Evolutionary conservation across 1,139 yeast genomes (phyloP).

Genomic region (Arxiozyma slooffiae): DNA sequence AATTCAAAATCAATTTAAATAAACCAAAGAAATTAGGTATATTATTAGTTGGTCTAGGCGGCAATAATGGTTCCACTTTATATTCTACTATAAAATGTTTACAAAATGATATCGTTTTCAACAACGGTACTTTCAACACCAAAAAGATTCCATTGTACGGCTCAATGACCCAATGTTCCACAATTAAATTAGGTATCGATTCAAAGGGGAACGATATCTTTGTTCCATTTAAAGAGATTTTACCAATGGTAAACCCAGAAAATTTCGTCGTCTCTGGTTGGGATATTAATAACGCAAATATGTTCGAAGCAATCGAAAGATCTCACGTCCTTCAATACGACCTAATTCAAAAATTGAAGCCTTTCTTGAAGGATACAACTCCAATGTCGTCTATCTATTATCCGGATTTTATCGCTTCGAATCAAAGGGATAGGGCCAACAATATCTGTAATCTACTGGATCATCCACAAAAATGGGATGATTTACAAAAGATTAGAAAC

Average conservation of each 20-base stretch:
- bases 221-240: conserved; percentile 82
- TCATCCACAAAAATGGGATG: conserved; percentile 67
- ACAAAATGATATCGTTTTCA: conserved; percentile 66
- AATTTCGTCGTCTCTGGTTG: conserved; percentile 89
- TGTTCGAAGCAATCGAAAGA: conserved; percentile 74
- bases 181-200: conserved; percentile 84
- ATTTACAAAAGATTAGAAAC: conserved; percentile 75
- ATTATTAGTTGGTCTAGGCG: conserved; percentile 89
- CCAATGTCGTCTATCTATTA: conserved; percentile 86
- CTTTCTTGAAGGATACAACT: conserved; percentile 49
- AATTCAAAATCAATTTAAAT: conserved; percentile 74
- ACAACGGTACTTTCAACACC: conserved; percentile 62
- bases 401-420: conserved; percentile 94
- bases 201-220: conserved; percentile 73
- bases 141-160: conserved; percentile 49
- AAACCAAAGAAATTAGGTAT: conserved; percentile 75
- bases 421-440: conserved; percentile 87
- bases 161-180: conserved; percentile 90
- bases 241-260: conserved; percentile 84
- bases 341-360: conserved; percentile 67
- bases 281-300: conserved; percentile 72
- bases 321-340: conserved; percentile 81
- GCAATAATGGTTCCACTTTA: conserved; percentile 91
- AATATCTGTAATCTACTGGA: conserved; percentile 53
- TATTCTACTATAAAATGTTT: conserved; percentile 81